These are phyloP conservation scores for Tremella fuciformis DNA, from an alignment of 768 basidiomycete genomes.

Conservation along the genomic window DNA sequence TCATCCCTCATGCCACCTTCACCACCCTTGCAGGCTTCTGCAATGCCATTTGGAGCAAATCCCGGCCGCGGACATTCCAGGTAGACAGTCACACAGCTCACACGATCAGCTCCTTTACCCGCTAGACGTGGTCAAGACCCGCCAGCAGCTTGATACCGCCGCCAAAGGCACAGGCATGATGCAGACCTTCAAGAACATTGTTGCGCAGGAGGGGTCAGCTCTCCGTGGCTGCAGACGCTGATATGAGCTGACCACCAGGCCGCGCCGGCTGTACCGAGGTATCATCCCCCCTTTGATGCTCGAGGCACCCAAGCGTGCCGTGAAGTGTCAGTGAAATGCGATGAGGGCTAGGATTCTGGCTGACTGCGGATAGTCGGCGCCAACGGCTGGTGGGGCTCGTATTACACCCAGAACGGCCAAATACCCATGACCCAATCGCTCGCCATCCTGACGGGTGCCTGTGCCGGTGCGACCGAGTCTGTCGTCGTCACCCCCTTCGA, in stretches of 20 bases:
- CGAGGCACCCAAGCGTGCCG: constrained; percentile 96
- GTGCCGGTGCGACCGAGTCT: constrained; percentile 92
- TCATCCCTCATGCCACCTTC: too few species aligned
- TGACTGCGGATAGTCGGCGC: constrained; percentile 31
- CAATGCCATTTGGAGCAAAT: too few species aligned
- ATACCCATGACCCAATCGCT: constrained; percentile 81
- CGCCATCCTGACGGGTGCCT: constrained; percentile 86
- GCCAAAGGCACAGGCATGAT: constrained; percentile 72
- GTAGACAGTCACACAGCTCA: not conserved
- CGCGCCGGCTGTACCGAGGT: constrained; percentile 75
- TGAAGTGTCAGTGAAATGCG: constrained; percentile 60
- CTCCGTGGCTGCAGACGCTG: not conserved
- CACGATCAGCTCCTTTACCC: constrained; percentile 44
- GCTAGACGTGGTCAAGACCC: constrained; percentile 94
- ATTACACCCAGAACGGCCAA: constrained; percentile 58
- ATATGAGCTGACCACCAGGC: constrained; percentile 4
- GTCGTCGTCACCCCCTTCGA: constrained; percentile 91
- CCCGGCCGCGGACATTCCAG: not conserved
- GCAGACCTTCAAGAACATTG: constrained; percentile 75
- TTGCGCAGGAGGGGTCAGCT: constrained; percentile 82
- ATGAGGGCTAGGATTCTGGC: constrained; percentile 9
- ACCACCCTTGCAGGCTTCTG: too few species aligned
- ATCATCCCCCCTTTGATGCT: constrained; percentile 91
- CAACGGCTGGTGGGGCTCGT: constrained; percentile 80
- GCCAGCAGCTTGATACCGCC: constrained; percentile 93